Evolutionary conservation across 148 eudicot species (phyloP).

Genomic region (Arbutus unedo): DNA sequence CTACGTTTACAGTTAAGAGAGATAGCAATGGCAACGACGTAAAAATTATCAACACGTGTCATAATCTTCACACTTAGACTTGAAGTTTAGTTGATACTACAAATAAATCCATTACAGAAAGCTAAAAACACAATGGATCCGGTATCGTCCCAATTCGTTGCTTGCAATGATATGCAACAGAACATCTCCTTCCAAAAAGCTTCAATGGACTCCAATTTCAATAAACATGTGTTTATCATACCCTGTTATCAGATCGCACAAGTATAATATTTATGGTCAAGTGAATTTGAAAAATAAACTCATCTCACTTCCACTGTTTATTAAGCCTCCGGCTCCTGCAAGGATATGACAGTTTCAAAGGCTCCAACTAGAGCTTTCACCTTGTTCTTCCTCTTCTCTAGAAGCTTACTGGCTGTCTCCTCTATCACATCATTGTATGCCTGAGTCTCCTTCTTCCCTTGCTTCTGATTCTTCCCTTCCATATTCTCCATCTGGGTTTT

Average conservation of each 20-base stretch:
- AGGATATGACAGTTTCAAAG: slow-evolving; percentile 39
- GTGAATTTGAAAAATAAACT: neutral
- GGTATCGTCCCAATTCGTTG: neutral
- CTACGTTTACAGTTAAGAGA: neutral
- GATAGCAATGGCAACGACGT: neutral
- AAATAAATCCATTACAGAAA: neutral
- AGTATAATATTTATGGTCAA: neutral
- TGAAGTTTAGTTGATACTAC: neutral
- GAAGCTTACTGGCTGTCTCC: slow-evolving; percentile 32
- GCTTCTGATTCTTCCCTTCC: too few species aligned
- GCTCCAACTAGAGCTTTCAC: slow-evolving; percentile 40
- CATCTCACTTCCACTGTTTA: neutral
- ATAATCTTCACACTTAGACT: neutral
- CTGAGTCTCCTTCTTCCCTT: slow-evolving; percentile 18
- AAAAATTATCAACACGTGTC: neutral
- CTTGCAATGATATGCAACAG: neutral
- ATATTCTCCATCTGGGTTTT: neutral
- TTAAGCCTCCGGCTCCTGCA: slow-evolving; percentile 23
- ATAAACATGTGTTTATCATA: too few species aligned
- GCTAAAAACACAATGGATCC: neutral
- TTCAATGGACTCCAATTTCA: neutral
- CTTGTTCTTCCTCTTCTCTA: slow-evolving; percentile 35
- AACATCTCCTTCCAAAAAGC: neutral
- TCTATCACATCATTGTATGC: slow-evolving; percentile 35
- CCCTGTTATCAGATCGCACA: neutral